Evolutionary conservation across 2,329 filamentous ascomycete species (phyloP).

Genomic region (Epicoccum sorghinum): DNA sequence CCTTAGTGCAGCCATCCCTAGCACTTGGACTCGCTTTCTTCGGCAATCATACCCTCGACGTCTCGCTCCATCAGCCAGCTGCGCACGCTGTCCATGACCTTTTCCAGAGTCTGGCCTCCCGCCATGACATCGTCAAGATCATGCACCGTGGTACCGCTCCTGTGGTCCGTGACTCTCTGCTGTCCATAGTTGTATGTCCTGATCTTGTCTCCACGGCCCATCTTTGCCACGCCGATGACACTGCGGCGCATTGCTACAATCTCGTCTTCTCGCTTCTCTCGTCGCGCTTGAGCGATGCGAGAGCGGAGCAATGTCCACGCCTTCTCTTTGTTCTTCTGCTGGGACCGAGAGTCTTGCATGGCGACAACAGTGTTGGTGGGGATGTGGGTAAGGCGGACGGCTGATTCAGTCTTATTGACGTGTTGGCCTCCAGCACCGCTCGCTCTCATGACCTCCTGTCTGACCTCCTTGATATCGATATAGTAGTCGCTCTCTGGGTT

Average conservation of each 20-base stretch:
- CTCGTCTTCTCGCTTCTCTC: conserved; percentile 84
- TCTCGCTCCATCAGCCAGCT: conserved; percentile 78
- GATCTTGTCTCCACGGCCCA: conserved; percentile 92
- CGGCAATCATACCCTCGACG: conserved; percentile 69
- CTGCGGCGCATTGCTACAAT: conserved; percentile 75
- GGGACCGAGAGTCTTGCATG: conserved; percentile 92
- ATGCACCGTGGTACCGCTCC: conserved; percentile 78
- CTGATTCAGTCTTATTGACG: conserved; percentile 97
- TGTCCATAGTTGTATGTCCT: conserved; percentile 85
- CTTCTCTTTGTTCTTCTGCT: conserved; percentile 84
- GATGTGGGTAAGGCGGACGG: conserved; percentile 87
- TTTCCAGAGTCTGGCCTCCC: conserved; percentile 74
- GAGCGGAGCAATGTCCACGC: conserved; percentile 87
- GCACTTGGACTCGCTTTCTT: conserved; percentile 38
- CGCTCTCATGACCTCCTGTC: conserved; percentile 86
- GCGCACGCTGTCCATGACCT: conserved; percentile 77
- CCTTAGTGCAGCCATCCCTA: neutral
- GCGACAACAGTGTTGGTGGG: conserved; percentile 86
- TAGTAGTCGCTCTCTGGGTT: conserved; percentile 93
- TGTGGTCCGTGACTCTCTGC: conserved; percentile 86
- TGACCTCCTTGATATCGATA: conserved; percentile 82
- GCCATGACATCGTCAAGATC: conserved; percentile 80
- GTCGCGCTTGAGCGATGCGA: conserved; percentile 76
- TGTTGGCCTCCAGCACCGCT: conserved; percentile 94
- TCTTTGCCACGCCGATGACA: conserved; percentile 77